Base-by-base conservation (phyloP, 345 rosid genomes). In the Gossypium anomalum region DNA sequence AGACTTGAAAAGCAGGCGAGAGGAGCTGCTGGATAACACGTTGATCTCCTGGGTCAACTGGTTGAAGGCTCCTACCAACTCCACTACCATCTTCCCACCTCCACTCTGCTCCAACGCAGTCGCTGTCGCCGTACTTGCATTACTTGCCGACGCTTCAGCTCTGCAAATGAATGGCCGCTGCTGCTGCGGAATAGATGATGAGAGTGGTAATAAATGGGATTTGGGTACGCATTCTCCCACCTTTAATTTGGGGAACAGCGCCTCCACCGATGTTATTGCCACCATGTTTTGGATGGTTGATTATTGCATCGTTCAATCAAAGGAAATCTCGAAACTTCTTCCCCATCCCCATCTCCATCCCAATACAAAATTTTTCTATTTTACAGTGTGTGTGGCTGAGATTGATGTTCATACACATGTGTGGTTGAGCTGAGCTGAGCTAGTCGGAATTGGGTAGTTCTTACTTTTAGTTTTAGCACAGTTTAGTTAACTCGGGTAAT, bases 51-150 rank as follows among this genome's bases (percentile, higher is more conserved):
- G 93, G 22, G 97, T 89, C 2, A 92, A 87, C 84, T 91, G 85
- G 59, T 92, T 94, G 83, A 94, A 94, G 15, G 97, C 92, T 56
- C 97, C 97, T 17, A 94, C 97, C n/a, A 94, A 90, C 89, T 94
- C 90, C 76, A 92, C 95, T 81, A 94, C 97, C 97, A 91, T 91
- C 92, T 89, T 90, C 57, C 96, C 98, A 49, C 96, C 98, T 67
- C 97, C 97, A 4, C 87, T 85, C 58, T 89, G 89, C 74, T 89
- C 93, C 82, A 82, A 83, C 67, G 83, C 87, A 60, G 79, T 78
- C 53, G 84, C 86, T 53, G 80, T 75, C n/a, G 73, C 57, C 19
- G 11, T 34, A 34, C 41, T 34, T 34, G 41, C 41, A 34, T 34
- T 34, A 34, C 7, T 34, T 34, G 2, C 22, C n/a, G 78, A 75